These are phyloP conservation scores for Trichophyton mentagrophytes DNA, from an alignment of 2,329 filamentous ascomycete species.

Conservation along the genomic window DNA sequence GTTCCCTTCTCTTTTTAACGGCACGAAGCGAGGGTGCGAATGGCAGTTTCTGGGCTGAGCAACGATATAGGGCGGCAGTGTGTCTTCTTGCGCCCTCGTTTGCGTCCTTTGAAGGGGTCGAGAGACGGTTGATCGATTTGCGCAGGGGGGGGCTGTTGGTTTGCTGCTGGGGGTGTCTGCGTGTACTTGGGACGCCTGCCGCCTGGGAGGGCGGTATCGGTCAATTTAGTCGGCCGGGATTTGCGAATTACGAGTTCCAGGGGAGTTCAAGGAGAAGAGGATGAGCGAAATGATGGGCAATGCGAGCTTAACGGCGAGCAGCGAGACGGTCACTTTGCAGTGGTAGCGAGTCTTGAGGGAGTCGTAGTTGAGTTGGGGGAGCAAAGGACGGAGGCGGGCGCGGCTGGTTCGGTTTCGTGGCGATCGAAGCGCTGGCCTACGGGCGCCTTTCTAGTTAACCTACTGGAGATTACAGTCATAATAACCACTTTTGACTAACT, in stretches of 20 bases:
- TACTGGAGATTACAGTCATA: neutral
- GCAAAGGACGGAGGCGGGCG: neutral
- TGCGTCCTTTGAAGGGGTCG: neutral
- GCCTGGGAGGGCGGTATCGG: neutral
- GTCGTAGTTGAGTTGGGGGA: neutral
- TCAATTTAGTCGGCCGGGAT: neutral
- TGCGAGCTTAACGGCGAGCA: neutral
- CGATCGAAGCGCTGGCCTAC: neutral
- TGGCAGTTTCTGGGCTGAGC: neutral
- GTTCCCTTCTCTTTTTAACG: neutral
- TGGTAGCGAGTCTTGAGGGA: neutral
- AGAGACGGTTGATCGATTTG: neutral
- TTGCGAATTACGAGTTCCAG: neutral
- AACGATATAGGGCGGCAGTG: neutral
- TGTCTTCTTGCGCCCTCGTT: neutral
- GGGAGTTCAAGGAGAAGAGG: neutral
- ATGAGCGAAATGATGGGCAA: neutral
- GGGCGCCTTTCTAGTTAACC: neutral
- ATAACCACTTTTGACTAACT: neutral
- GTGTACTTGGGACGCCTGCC: neutral
- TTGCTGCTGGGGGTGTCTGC: too few relatives aligned
- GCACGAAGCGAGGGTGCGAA: neutral
- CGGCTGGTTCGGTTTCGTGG: neutral
- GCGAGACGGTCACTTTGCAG: neutral
- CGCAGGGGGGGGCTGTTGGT: neutral